These are phyloP conservation scores for Metarhizium rileyi DNA, from an alignment of 2,329 filamentous ascomycete genomes.

Conservation along the genomic window DNA sequence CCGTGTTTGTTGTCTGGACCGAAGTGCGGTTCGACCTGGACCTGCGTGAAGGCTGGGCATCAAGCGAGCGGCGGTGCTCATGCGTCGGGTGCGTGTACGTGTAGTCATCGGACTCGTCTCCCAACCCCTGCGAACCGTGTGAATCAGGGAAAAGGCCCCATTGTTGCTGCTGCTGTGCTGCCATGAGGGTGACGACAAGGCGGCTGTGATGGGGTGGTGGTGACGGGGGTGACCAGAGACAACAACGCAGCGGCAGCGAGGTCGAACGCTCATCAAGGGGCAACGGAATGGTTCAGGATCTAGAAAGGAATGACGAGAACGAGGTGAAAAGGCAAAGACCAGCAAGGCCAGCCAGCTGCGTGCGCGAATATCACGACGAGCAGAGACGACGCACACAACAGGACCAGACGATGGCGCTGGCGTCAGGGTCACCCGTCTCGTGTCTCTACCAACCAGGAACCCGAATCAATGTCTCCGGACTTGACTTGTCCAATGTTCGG, in stretches of 20 bases:
- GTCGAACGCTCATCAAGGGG: neutral
- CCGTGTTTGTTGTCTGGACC: constrained; percentile 44
- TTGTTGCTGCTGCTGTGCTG: constrained; percentile 31
- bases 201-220: neutral
- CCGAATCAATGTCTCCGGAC: constrained; percentile 5
- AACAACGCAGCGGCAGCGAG: neutral
- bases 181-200: constrained; percentile 1
- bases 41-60: constrained; percentile 31
- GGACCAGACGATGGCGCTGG: neutral
- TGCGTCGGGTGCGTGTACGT: constrained; percentile 3
- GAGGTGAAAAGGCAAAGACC: neutral
- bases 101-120: constrained; percentile 7
- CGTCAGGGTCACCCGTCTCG: neutral
- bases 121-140: constrained; percentile 15
- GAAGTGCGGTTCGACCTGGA: constrained; percentile 42
- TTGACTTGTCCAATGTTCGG: neutral
- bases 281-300: neutral
- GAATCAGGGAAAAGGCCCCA: constrained; percentile 48
- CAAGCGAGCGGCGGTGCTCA: constrained; percentile 12
- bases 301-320: neutral
- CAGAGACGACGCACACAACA: neutral
- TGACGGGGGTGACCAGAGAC: neutral
- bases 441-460: neutral
- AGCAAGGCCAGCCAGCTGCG: neutral
- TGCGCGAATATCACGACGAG: constrained; percentile 16